Base-by-base conservation (phyloP, 164 flowering plant species). In the Aristolochia californica region DNA sequence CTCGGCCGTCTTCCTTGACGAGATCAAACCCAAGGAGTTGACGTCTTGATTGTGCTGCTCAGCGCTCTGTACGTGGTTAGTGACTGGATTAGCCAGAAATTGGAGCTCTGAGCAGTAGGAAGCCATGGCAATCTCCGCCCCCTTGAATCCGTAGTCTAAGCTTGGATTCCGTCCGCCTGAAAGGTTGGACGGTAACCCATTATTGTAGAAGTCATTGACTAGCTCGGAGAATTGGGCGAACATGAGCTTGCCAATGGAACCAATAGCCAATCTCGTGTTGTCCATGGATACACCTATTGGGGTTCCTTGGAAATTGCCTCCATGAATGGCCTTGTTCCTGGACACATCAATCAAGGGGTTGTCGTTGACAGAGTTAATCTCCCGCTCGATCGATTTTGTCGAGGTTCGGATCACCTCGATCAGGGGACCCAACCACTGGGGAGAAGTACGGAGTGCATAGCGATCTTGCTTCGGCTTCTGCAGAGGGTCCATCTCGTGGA, bases 241-340 rank as follows among this genome's bases (percentile, higher is more conserved):
- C 82, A 79, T 63, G 68, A 82, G 81, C 47, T 80, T 82, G 40
- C 87, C 87, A 38, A 79, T 78, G 0, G 88, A 57, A 0, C 82
- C 83, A 8, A 83, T 28, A 0, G 88, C 88, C 25, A 83, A 48
- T 20, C 88, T 66, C 3, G 80, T 71, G 65, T 83, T 83, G 43
- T 83, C 88, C 88, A 83, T 83, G 4, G 88, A 83, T 2, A 80
- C 88, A 2, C 88, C 88, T 44, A 83, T 74, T 16, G 85, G 84
- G 34, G 88, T 80, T 0, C 88, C 85, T 53, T 83, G 88, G 62
- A 83, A 83, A 49, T 83, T 83, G 16, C 88, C 85, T 20, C 87
- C 87, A 55, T 82, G 84, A 1, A 82, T 21, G 23, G 83, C 81
- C 70, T 76, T 80, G 76, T 80, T 77, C 52, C 85, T 70, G 0